Conservation (phyloP, 768 basidiomycete genomes). For the Tephrocybe rancida region DNA sequence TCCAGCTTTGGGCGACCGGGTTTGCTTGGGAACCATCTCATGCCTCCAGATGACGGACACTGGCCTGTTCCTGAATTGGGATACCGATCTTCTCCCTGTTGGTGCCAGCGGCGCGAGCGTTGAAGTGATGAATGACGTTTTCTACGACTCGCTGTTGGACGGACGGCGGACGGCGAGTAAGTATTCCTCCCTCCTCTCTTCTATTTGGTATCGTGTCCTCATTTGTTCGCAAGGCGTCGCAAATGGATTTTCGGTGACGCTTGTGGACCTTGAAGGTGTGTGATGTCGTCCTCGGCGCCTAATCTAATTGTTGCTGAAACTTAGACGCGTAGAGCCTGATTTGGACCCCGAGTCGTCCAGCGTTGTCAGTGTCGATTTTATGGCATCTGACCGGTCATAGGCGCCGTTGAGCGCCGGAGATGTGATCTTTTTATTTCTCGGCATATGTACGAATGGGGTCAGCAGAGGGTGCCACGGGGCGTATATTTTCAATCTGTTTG, state of each 20-base stretch:
- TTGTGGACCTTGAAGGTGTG: constrained; percentile 13
- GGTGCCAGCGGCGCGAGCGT: neutral
- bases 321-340: constrained; percentile 4
- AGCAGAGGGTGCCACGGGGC: no score
- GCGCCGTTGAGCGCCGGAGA: no score
- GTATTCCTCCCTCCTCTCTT: neutral
- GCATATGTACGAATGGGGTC: no score
- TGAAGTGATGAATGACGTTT: constrained; percentile 1
- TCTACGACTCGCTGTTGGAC: constrained; percentile 14
- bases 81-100: constrained; percentile 14
- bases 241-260: constrained; percentile 6
- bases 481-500: no score
- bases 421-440: no score
- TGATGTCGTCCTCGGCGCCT: neutral
- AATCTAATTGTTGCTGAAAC: neutral
- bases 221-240: neutral
- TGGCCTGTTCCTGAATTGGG: constrained; percentile 52
- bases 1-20: constrained; percentile 30
- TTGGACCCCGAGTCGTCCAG: constrained; percentile 12
- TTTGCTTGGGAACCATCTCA: constrained; percentile 33
- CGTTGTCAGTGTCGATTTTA: constrained; percentile 18
- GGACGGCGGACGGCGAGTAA: constrained; percentile 12
- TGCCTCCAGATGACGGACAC: constrained; percentile 61
- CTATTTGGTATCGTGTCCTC: neutral
- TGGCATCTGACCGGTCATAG: neutral